Conservation (phyloP, 306 rosid species). For the apple (Malus domestica) region DNA sequence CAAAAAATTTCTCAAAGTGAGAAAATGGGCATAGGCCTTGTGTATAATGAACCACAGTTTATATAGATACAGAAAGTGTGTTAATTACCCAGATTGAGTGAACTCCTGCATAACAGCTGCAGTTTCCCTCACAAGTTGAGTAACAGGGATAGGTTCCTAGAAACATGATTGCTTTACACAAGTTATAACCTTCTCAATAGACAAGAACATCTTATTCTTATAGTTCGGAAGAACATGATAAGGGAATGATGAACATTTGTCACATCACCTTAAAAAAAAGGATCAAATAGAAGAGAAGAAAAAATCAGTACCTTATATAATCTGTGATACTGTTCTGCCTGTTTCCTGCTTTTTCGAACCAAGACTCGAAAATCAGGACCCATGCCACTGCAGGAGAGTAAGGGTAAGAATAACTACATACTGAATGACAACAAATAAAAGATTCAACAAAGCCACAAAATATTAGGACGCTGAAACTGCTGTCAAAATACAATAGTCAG, state of each 20-base stretch:
- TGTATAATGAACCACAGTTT: background rate
- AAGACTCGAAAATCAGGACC: conserved; percentile 96
- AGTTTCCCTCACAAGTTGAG: conserved; percentile 95
- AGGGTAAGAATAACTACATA: background rate
- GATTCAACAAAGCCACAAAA: background rate
- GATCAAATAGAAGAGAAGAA: conserved; percentile 1
- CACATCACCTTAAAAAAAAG: background rate
- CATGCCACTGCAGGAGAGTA: conserved; percentile 63
- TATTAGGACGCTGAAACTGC: background rate
- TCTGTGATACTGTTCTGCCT: conserved; percentile 87
- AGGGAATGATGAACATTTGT: background rate
- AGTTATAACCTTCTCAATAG: background rate
- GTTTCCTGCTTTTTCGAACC: conserved; percentile 95
- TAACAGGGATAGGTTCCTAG: conserved; percentile 92
- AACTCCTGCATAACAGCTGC: conserved; percentile 98
- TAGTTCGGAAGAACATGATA: background rate
- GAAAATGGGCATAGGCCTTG: background rate
- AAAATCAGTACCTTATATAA: conserved; percentile 55
- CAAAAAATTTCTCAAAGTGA: background rate
- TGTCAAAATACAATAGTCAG: background rate
- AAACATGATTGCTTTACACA: background rate
- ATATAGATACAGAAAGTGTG: background rate
- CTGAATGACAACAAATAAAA: background rate
- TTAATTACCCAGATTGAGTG: conserved; percentile 87
- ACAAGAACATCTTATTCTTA: background rate